Evolutionary conservation across 2,329 filamentous ascomycete genomes (phyloP).

Genomic region (Talaromyces amestolkiae): DNA sequence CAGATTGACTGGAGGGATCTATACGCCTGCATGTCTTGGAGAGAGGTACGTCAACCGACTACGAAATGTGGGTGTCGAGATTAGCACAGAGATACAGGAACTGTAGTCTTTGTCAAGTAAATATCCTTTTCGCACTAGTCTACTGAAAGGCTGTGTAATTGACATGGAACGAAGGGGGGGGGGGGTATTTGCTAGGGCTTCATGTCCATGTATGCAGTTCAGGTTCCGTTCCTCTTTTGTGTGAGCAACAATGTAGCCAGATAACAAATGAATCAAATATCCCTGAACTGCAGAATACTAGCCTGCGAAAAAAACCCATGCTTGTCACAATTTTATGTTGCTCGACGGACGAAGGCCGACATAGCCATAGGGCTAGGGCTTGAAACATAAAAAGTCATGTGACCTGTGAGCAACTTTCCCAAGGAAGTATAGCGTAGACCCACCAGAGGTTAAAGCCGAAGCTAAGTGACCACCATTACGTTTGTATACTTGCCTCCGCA

Average conservation of each 20-base stretch:
- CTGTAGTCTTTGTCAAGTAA: neutral
- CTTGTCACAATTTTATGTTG: neutral
- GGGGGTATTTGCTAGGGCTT: neutral
- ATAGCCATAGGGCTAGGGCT: neutral
- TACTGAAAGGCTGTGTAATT: no score
- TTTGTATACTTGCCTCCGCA: neutral
- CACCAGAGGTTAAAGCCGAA: neutral
- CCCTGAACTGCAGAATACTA: no score
- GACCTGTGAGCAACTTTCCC: neutral
- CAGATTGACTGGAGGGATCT: neutral
- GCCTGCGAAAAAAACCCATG: neutral
- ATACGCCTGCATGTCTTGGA: neutral
- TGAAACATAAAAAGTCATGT: neutral
- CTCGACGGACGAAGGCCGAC: neutral
- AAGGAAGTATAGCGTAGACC: neutral
- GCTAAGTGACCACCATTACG: slow-evolving; percentile 5
- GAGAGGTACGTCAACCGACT: neutral
- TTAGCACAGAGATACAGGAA: neutral
- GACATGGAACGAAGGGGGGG: no score
- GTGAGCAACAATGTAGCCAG: no score
- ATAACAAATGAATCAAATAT: neutral
- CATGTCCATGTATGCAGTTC: neutral
- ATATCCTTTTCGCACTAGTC: no score
- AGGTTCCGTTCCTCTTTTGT: neutral
- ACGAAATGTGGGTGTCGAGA: neutral